Evolutionary conservation across 768 basidiomycete genomes (phyloP).

Genomic region (Boletales sp.): DNA sequence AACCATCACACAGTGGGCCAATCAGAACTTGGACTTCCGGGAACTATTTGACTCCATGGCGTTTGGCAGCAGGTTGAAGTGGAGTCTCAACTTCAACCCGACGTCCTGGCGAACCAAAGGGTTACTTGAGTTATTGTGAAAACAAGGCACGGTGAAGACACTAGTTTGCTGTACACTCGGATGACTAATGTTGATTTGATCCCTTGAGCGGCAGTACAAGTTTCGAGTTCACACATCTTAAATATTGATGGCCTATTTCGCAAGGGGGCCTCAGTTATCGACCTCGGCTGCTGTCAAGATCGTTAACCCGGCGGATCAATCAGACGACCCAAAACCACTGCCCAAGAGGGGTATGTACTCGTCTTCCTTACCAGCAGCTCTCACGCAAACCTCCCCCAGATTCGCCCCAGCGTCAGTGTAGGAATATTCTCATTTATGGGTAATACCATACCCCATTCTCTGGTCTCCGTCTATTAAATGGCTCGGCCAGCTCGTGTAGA

Average conservation of each 20-base stretch:
- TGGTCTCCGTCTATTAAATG: not conserved
- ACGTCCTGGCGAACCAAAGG: too few relatives aligned
- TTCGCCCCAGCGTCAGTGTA: constrained; percentile 74
- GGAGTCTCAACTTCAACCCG: too few relatives aligned
- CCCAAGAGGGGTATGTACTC: constrained; percentile 53
- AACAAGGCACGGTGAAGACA: too few relatives aligned
- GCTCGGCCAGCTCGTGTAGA: constrained; percentile 62
- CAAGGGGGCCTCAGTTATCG: constrained; percentile 49
- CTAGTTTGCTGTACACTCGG: not conserved
- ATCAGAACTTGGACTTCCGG: too few relatives aligned
- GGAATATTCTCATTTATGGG: constrained; percentile 92
- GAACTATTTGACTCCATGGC: too few relatives aligned
- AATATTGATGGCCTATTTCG: constrained; percentile 62
- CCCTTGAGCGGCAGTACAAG: not conserved
- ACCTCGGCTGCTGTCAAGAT: constrained; percentile 70
- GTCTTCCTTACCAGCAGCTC: not conserved
- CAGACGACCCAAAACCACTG: constrained; percentile 39
- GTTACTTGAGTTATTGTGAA: too few relatives aligned
- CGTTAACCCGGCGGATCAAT: constrained; percentile 51
- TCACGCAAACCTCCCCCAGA: constrained; percentile 38
- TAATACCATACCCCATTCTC: constrained; percentile 29
- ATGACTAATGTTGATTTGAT: constrained; percentile 16
- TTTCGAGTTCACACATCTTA: not conserved
- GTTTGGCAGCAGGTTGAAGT: too few relatives aligned
- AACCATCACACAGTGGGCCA: too few relatives aligned